Evolutionary conservation across 139 green algal species (phyloP), one percentile per base, ranked within the genome.

Genomic region (Eudorina sp.): DNA sequence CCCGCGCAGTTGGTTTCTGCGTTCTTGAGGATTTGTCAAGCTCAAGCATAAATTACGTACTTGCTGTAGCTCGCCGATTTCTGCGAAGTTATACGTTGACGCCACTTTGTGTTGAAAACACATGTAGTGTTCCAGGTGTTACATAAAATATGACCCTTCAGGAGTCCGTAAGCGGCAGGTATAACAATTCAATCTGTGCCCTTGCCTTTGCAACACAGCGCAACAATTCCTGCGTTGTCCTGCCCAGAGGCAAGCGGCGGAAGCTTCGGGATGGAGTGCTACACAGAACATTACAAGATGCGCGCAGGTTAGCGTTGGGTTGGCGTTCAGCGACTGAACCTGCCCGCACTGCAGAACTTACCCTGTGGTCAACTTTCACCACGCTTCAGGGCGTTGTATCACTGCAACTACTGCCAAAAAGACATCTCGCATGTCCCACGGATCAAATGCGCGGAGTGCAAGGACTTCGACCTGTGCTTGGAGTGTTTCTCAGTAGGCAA

Each of bases 361-460:
- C 21, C 16, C 18, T 14, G 58, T 68, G 36, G 36, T 77, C 34
- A 36, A 41, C 29, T 73, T 73, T 73, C 34, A 19, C 6, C 11
- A 13, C 31, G 3, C 51, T 18, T 25, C 90, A 96, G 93, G 83
- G 91, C 92, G 2, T 91, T 98, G 27, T 99, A 97, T 87, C 96
- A 99, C 90, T 99, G 97, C 93, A 98, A 99, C 90, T 98, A 99
- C 93, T 99, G 97, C 92, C 89, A 95, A 38, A 96, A 94, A 69
- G 97, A 99, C 90, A 97, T 99, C 70, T 95, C 88, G 25, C 89
- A 94, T 36, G 90, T 85, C 13, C 92, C 99, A 43, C 95, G 97
- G 70, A 98, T 99, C 77, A 98, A 98, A 81, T 99, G 98, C 76
- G 96, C 96, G 0, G 93, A 94, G 14, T 99, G 96, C 92, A 83